These are phyloP conservation scores for Shiraia sp. DNA, from an alignment of 2,329 filamentous ascomycete genomes.

Conservation along the genomic window DNA sequence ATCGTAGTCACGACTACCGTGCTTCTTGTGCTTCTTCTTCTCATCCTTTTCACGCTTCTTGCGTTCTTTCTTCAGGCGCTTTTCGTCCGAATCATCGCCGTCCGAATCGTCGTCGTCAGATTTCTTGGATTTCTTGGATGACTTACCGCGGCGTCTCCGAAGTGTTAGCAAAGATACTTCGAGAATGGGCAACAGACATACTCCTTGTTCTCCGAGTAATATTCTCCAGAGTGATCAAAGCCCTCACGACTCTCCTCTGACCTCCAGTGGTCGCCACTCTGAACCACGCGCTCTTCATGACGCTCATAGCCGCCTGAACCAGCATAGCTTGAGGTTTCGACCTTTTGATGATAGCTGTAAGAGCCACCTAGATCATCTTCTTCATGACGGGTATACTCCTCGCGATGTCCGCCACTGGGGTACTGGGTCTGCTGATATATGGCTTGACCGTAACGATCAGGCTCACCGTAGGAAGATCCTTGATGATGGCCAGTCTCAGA, in stretches of 20 bases:
- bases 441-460: constrained; percentile 63
- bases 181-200: constrained; percentile 18
- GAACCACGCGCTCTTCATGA: constrained; percentile 59
- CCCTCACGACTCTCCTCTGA: constrained; percentile 43
- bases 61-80: constrained; percentile 22
- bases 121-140: constrained; percentile 49
- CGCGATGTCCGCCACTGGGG: constrained; percentile 59
- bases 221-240: constrained; percentile 42
- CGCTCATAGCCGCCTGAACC: constrained; percentile 62
- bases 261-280: constrained; percentile 48
- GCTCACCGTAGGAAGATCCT: constrained; percentile 33
- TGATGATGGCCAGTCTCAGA: constrained; percentile 63
- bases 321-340: constrained; percentile 55
- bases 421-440: constrained; percentile 63
- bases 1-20: constrained; percentile 14
- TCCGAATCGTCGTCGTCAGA: constrained; percentile 31
- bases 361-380: constrained; percentile 52
- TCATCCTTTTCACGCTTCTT: constrained; percentile 27
- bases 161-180: constrained; percentile 10
- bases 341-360: constrained; percentile 63
- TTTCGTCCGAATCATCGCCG: constrained; percentile 34
- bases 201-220: constrained; percentile 49
- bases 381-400: constrained; percentile 65
- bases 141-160: constrained; percentile 40
- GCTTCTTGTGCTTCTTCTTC: constrained; percentile 21